Percentiles rank a stretch among this genome's conserved stretches.
Evolutionary conservation across 768 basidiomycete species (phyloP).

Genomic region (Termitomyces sp.): DNA sequence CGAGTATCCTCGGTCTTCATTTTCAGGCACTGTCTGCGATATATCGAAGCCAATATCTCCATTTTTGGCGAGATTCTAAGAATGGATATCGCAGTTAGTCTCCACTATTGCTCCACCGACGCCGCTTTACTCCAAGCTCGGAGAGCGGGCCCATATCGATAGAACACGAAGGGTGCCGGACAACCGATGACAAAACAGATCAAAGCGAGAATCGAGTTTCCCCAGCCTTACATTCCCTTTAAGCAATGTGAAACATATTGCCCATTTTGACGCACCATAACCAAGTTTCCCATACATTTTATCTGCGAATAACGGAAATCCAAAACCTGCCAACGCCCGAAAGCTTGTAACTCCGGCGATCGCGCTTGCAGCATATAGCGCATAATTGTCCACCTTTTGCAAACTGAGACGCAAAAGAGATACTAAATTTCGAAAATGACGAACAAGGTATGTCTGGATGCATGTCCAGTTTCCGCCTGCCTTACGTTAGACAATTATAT

Average conservation of each 20-base stretch:
- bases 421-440: conserved; percentile 20
- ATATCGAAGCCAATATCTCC: not conserved
- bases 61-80: not conserved
- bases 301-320: conserved; percentile 60
- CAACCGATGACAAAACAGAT: conserved; percentile 46
- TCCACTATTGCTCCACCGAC: conserved; percentile 22
- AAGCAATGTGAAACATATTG: not conserved
- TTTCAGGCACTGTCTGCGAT: not conserved
- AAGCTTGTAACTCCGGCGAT: conserved; percentile 52
- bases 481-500: not conserved
- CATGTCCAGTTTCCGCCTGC: conserved; percentile 33
- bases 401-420: conserved; percentile 3
- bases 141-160: conserved; percentile 29
- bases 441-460: conserved; percentile 54
- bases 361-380: conserved; percentile 59
- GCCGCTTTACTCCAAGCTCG: conserved; percentile 30
- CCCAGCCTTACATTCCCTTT: conserved; percentile 34
- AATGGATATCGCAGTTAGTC: not conserved
- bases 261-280: conserved; percentile 20
- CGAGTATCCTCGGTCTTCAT: not conserved
- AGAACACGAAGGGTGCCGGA: conserved; percentile 41
- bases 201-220: conserved; percentile 48
- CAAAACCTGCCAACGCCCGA: conserved; percentile 54
- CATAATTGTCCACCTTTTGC: conserved; percentile 75
- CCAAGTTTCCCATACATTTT: conserved; percentile 49